A percentile compares a stretch with the other conserved stretches of the same genome.
Conservation (phyloP, 2,329 filamentous ascomycete species). For the Cladophialophora immunda region DNA sequence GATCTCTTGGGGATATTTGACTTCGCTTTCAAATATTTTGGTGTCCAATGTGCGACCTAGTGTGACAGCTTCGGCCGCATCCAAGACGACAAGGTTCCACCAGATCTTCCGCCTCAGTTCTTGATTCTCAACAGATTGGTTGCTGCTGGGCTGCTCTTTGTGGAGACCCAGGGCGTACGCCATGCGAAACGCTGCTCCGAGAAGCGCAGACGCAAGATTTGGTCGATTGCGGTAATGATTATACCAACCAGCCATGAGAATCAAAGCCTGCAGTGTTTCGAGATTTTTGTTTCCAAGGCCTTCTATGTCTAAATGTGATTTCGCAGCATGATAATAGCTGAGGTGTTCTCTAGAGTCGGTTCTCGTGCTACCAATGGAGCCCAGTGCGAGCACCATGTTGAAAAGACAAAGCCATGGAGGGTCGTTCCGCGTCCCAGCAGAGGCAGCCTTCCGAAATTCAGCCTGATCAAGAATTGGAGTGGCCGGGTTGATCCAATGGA, state of each 20-base stretch:
- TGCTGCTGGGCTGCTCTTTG: slow-evolving; percentile 23
- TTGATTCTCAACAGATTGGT: slow-evolving; percentile 35
- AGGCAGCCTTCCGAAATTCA: slow-evolving; percentile 34
- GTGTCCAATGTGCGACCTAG: slow-evolving; percentile 24
- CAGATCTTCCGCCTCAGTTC: slow-evolving; percentile 38
- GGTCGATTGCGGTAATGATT: slow-evolving; percentile 39
- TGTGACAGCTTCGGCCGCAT: slow-evolving; percentile 27
- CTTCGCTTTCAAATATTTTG: slow-evolving; percentile 24
- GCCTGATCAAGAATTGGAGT: slow-evolving; percentile 39
- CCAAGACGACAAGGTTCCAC: slow-evolving; percentile 31
- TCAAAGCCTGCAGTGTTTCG: slow-evolving; percentile 39
- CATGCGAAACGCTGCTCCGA: slow-evolving; percentile 40
- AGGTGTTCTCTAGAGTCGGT: slow-evolving; percentile 33
- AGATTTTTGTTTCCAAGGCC: slow-evolving; percentile 36
- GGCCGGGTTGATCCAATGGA: slow-evolving; percentile 35
- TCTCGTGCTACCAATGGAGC: slow-evolving; percentile 34
- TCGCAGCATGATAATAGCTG: slow-evolving; percentile 36
- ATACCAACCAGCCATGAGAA: slow-evolving; percentile 40
- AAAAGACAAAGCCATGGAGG: slow-evolving; percentile 40
- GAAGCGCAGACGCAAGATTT: slow-evolving; percentile 39
- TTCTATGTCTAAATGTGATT: slow-evolving; percentile 37
- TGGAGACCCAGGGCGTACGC: slow-evolving; percentile 39
- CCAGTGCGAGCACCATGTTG: slow-evolving; percentile 42
- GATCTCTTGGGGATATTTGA: slow-evolving; percentile 17
- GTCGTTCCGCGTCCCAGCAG: slow-evolving; percentile 28